Evolutionary conservation across 2,329 filamentous ascomycete genomes (phyloP).

Genomic region (Massarina eburnea): DNA sequence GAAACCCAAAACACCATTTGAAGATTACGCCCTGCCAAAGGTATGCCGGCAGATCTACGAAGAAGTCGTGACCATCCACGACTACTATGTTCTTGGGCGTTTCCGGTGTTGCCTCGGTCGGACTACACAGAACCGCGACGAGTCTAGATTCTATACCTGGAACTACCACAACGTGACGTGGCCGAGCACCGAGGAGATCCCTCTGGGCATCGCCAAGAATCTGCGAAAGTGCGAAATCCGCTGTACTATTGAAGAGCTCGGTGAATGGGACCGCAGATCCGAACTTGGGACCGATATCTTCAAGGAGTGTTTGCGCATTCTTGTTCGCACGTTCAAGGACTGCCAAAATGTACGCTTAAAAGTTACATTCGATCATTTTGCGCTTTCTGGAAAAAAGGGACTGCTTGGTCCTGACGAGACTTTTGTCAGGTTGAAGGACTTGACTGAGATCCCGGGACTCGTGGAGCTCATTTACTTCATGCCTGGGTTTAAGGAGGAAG

Average conservation of each 20-base stretch:
- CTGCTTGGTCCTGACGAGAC: not conserved
- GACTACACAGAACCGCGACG: not conserved
- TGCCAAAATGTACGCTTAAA: not conserved
- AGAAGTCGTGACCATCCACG: not conserved
- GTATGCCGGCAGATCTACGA: conserved; percentile 1
- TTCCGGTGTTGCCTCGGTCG: conserved; percentile 4
- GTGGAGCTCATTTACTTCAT: not conserved
- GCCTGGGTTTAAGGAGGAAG: not conserved
- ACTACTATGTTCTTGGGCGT: not conserved
- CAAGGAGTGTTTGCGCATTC: conserved; percentile 4
- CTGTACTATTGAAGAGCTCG: conserved; percentile 5
- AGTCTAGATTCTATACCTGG: conserved; percentile 2
- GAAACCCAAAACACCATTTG: not conserved
- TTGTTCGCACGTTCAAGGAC: conserved; percentile 3
- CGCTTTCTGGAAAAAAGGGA: conserved; percentile 2
- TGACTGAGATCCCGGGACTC: not conserved
- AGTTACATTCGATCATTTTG: conserved; percentile 4
- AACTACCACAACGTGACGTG: conserved; percentile 2
- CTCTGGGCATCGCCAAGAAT: not conserved
- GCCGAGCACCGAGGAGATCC: not conserved
- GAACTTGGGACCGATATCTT: conserved; percentile 1
- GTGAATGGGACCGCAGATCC: conserved; percentile 4
- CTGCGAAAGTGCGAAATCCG: conserved; percentile 1
- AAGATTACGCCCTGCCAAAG: not conserved
- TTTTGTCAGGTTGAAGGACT: not conserved